Evolutionary conservation across 441 rosid genomes (phyloP), one percentile per base, ranked within the genome.

Genomic region (Pelargonium myrrhifolium): DNA sequence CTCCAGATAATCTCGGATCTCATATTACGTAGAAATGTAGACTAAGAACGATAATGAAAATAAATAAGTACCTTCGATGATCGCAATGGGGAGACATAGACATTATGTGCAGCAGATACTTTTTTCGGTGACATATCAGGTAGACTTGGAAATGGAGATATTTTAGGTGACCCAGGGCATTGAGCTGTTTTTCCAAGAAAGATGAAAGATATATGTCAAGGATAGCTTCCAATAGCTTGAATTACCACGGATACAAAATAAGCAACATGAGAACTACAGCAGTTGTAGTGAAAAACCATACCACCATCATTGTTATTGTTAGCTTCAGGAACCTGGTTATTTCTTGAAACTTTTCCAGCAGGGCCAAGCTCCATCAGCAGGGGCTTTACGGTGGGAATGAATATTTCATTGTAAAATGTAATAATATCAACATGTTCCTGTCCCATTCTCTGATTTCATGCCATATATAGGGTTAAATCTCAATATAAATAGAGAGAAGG

Each of bases 41-140:
- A 66, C 12, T 20, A 11, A 53, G 9, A 21, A 60, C 1, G 2
- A 31, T 20, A 10, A 71, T 14, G 1, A 59, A 51, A 51, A 62
- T 20, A 62, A 76, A 47, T 18, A 69, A 35, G 66, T 81, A 93
- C 99, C 97, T 93, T 93, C 66, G 99, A 89, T 37, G 90, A 82
- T 21, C 99, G 83, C 79, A 91, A 80, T 4, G 99, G 99, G 73
- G 99, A 93, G 64, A 93, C 99, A 61, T 91, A 93, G 47, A 93
- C 90, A 73, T 93, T 93, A 77, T 86, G 97, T 47, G 81, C 78
- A 21, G 99, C 85, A 42, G 97, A 93, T 47, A 91, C 92, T 85
- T 93, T 94, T 81, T 86, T 91, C 0, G 99, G 97, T 20, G 99
- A 93, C 99, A 93, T 91, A 74, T 93, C 97, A 42, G 99, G 99